Evolutionary conservation across 805 yeast species (phyloP).

Genomic region (Zygoascus biomembranicola): DNA sequence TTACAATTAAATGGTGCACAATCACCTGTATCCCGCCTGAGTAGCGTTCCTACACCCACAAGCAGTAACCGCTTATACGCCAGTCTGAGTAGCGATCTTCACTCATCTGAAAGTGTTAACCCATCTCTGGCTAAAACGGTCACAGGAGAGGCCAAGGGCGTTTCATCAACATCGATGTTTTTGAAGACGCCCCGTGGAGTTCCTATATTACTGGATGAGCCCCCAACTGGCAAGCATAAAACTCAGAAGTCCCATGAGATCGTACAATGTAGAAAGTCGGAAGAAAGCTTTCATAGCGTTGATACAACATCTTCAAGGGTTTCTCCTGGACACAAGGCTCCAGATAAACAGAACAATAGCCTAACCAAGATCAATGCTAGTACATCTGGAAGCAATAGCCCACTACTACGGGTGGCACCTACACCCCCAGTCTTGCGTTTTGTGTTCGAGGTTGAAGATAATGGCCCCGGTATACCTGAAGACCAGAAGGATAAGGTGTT

Average conservation of each 20-base stretch:
- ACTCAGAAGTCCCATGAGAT: neutral
- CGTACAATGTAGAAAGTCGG: neutral
- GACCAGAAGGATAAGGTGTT: constrained; percentile 75
- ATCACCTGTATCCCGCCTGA: neutral
- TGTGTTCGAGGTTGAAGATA: constrained; percentile 72
- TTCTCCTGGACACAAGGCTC: neutral
- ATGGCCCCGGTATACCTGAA: constrained; percentile 88
- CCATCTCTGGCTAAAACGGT: too few relatives aligned
- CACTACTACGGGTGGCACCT: too few relatives aligned
- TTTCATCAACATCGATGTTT: neutral
- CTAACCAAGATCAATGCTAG: neutral
- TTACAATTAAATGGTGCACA: neutral
- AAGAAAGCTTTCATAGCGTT: neutral
- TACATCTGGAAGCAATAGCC: neutral
- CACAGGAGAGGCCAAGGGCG: neutral
- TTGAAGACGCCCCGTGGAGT: neutral
- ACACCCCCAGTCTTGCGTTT: constrained; percentile 18
- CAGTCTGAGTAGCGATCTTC: neutral
- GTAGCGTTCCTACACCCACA: neutral
- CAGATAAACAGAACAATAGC: neutral
- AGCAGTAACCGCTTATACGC: neutral
- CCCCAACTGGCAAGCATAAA: neutral
- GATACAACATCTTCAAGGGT: neutral
- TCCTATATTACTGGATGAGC: neutral
- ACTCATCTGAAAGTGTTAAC: neutral